Percentiles rank a stretch among this genome's conserved stretches.
Conservation (phyloP, 352 stramenopile genomes). For the Pseudoperonospora humuli region DNA sequence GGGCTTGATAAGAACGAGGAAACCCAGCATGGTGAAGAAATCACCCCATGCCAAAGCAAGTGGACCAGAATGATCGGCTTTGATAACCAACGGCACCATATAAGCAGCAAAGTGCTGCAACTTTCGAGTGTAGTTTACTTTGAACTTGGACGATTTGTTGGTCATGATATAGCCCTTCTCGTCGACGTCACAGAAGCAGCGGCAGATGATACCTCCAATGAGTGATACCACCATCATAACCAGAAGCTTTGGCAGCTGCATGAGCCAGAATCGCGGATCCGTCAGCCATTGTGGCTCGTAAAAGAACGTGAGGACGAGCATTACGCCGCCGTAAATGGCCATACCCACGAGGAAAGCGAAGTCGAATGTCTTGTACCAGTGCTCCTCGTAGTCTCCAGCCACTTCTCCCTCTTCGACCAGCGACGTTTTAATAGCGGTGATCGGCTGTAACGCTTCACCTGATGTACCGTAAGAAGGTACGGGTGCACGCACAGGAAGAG, state of each 20-base stretch:
- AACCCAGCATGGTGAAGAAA: constrained; percentile 74
- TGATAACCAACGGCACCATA: constrained; percentile 73
- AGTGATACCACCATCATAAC: constrained; percentile 73
- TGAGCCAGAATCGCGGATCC: constrained; percentile 51
- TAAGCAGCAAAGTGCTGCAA: constrained; percentile 79
- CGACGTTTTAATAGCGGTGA: constrained; percentile 41
- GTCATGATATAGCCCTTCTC: constrained; percentile 82
- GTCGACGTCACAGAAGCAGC: constrained; percentile 73
- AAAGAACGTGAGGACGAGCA: constrained; percentile 55
- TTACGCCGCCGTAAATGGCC: constrained; percentile 32
- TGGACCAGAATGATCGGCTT: constrained; percentile 47
- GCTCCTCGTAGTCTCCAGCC: constrained; percentile 44
- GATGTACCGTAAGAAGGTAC: constrained; percentile 39
- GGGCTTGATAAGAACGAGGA: constrained; percentile 81
- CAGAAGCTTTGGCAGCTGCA: constrained; percentile 56
- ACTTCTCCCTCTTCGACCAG: constrained; percentile 60
- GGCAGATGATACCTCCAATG: constrained; percentile 64
- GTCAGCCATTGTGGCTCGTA: constrained; percentile 49
- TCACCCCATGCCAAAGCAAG: constrained; percentile 74
- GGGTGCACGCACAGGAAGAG: constrained; percentile 30
- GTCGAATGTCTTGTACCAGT: constrained; percentile 50
- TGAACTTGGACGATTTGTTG: constrained; percentile 76
- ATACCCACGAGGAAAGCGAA: constrained; percentile 58
- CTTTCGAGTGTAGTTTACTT: constrained; percentile 87
- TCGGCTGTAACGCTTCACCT: constrained; percentile 27